Percentiles rank a stretch among this genome's conserved stretches.
Conservation (phyloP, 352 stramenopile species). For the Phytophthora megakarya region DNA sequence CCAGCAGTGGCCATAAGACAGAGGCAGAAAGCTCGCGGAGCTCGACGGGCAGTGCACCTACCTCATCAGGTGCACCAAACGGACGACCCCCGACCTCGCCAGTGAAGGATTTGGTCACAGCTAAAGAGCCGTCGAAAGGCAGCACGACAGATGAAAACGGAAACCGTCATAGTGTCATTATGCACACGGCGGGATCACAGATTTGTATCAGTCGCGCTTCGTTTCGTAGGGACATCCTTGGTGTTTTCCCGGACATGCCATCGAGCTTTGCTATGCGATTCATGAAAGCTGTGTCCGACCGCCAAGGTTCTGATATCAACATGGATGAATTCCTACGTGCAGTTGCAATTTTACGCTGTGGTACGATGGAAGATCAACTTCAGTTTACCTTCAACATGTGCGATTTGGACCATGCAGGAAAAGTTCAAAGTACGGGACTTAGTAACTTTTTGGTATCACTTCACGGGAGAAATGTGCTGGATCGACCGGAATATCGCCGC, state of each 20-base stretch:
- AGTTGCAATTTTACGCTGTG: constrained; percentile 75
- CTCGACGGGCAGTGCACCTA: constrained; percentile 23
- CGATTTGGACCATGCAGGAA: constrained; percentile 84
- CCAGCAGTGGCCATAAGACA: constrained; percentile 32
- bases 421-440: constrained; percentile 84
- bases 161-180: constrained; percentile 51
- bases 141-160: constrained; percentile 48
- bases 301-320: constrained; percentile 83
- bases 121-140: constrained; percentile 31
- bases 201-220: constrained; percentile 84
- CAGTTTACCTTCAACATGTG: constrained; percentile 90
- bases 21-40: constrained; percentile 32
- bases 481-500: constrained; percentile 73
- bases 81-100: constrained; percentile 50
- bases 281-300: constrained; percentile 88
- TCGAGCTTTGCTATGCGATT: constrained; percentile 90
- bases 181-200: constrained; percentile 73
- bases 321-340: constrained; percentile 89
- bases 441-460: constrained; percentile 88
- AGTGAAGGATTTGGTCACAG: constrained; percentile 36
- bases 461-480: constrained; percentile 75
- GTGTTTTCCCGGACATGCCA: constrained; percentile 89
- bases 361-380: constrained; percentile 76
- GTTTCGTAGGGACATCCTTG: constrained; percentile 85
- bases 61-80: constrained; percentile 24